phyloP scores from a whole-genome alignment of 2,329 filamentous ascomycete species.

The Fusarium nematophilum region DNA sequence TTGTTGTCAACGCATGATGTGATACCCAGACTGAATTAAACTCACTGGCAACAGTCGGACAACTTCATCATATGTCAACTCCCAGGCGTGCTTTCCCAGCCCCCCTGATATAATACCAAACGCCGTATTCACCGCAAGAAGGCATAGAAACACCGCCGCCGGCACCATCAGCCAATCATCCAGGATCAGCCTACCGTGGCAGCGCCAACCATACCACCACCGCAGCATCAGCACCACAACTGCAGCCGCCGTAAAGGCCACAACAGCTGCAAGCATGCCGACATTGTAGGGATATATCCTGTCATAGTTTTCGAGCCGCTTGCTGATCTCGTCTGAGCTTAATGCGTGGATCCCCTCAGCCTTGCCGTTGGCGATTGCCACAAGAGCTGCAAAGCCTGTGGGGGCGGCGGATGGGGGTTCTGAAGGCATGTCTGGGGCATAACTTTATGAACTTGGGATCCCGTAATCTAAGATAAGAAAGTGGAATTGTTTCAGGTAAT shows the following conservation, averaged over 20 bases:
- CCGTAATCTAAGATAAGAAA: too few relatives aligned
- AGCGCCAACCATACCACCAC: not conserved
- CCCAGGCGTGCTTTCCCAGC: not conserved
- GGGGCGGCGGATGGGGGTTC: too few relatives aligned
- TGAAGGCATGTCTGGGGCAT: too few relatives aligned
- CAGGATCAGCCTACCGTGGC: too few relatives aligned
- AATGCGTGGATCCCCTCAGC: constrained; percentile 1
- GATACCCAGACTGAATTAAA: too few relatives aligned
- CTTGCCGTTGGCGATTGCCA: not conserved
- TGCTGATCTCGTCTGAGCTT: not conserved
- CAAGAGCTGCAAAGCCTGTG: not conserved
- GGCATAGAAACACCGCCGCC: not conserved
- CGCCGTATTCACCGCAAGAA: not conserved
- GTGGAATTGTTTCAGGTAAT: too few relatives aligned
- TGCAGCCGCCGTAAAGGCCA: not conserved
- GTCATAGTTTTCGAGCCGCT: not conserved
- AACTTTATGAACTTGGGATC: too few relatives aligned
- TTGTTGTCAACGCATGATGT: too few relatives aligned
- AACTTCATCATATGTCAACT: not conserved
- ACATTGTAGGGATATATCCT: not conserved
- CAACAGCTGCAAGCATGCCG: not conserved
- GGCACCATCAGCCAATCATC: constrained; percentile 3
- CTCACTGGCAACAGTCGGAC: not conserved
- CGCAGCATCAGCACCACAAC: not conserved
- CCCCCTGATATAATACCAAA: not conserved